Evolutionary conservation across 2,329 filamentous ascomycete species (phyloP).

Genomic region (Aspergillus chevalieri): DNA sequence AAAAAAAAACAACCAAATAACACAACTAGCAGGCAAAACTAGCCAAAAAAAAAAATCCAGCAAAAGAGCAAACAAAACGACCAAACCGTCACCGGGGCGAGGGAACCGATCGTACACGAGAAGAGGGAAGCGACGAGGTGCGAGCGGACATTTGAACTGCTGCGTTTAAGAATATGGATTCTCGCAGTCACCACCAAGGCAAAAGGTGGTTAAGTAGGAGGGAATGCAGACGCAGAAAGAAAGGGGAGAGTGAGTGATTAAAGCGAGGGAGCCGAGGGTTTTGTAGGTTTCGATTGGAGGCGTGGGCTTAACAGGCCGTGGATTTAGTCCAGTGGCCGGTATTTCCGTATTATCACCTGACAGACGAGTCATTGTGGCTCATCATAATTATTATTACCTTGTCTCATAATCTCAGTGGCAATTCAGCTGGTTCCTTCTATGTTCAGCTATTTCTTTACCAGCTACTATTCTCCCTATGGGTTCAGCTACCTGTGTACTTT

Average conservation of each 20-base stretch:
- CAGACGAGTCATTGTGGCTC: background rate
- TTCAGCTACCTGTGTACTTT: background rate
- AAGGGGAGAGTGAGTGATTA: no score
- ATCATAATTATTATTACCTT: background rate
- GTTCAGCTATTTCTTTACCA: no score
- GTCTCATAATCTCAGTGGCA: background rate
- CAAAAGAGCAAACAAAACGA: slow-evolving; percentile 12
- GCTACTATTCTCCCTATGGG: no score
- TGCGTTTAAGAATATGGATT: background rate
- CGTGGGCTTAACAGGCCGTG: slow-evolving; percentile 5
- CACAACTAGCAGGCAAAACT: slow-evolving; percentile 11
- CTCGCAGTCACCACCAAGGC: no score
- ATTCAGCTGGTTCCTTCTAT: no score
- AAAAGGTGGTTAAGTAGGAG: no score
- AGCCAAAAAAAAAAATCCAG: slow-evolving; percentile 13
- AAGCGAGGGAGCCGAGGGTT: no score
- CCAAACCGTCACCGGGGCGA: slow-evolving; percentile 39
- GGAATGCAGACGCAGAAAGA: no score
- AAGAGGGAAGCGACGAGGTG: slow-evolving; percentile 32
- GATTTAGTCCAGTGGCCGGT: background rate
- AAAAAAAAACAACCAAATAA: slow-evolving; percentile 9
- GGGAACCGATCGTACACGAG: slow-evolving; percentile 36
- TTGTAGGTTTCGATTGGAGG: slow-evolving; percentile 17
- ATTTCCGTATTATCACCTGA: background rate
- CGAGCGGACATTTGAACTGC: slow-evolving; percentile 40